A percentile compares a stretch with the other conserved stretches of the same genome.
Evolutionary conservation across 208 protist species (phyloP).

Genomic region (Leishmania lainsoni): DNA sequence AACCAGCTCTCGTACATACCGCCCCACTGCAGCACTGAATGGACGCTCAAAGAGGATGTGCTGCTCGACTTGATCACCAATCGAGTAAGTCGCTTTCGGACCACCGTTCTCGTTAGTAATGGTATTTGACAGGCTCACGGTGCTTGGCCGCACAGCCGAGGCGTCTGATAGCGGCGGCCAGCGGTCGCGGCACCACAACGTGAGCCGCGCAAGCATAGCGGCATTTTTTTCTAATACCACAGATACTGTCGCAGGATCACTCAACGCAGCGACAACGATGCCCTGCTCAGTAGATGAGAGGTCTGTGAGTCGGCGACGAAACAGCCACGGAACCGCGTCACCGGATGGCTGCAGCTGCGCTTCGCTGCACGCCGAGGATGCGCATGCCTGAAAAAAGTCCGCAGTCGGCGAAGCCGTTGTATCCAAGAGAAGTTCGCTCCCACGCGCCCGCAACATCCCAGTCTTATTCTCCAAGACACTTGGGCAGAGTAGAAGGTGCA

Average conservation of each 20-base stretch:
- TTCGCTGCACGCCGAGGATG: not conserved
- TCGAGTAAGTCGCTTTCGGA: not conserved
- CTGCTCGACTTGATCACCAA: constrained; percentile 35
- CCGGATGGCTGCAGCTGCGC: constrained; percentile 14
- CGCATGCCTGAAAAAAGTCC: constrained; percentile 24
- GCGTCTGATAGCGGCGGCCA: constrained; percentile 17
- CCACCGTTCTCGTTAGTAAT: not conserved
- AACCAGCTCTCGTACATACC: constrained; percentile 64
- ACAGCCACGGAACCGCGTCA: constrained; percentile 5
- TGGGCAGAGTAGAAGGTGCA: constrained; percentile 28
- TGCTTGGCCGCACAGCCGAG: not conserved
- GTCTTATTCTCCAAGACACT: not conserved
- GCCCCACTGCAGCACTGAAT: constrained; percentile 48
- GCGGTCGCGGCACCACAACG: constrained; percentile 34
- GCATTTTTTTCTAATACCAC: constrained; percentile 51
- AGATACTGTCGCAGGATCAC: constrained; percentile 8
- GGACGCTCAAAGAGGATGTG: constrained; percentile 35
- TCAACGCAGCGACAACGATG: constrained; percentile 15
- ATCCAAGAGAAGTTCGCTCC: constrained; percentile 46
- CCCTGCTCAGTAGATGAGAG: constrained; percentile 16
- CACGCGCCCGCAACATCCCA: not conserved
- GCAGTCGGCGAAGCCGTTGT: constrained; percentile 32
- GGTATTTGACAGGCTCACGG: not conserved
- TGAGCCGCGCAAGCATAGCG: constrained; percentile 40
- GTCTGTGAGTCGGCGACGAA: constrained; percentile 9